Base-by-base conservation (phyloP, 805 yeast species). In the Grigorovia humatica region DNA sequence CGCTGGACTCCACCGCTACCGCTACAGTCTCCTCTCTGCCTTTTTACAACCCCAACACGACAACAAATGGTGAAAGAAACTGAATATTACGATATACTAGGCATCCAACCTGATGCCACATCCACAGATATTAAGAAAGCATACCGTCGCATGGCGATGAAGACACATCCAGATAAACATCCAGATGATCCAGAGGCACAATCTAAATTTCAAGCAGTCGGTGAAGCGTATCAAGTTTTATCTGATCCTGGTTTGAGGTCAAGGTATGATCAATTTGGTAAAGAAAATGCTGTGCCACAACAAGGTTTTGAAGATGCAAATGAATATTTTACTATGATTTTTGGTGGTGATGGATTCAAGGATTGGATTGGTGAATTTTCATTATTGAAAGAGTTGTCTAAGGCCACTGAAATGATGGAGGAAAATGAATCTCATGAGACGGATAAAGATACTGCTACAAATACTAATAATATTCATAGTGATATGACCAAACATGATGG, bases 121-220 rank as follows among this genome's bases (percentile, higher is more conserved):
- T 82, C 82, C 4, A 73, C 79, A 11, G 96, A 93, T 57, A 87
- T 93, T 68, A 93, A 93, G 69, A 88, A 88, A 66, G 96, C 97
- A 0, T 93, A 93, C 69, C 77, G 99, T 55, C 86, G 85, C 66
- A 81, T 82, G 67, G 98, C 98, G 8, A 85, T 91, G 68, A 75
- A 74, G 52, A 85, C 87, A 48, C 99, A 91, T 67, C 99, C 99
- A 1, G 99, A 93, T 67, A 93, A 93, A 72, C 88, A 91, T 63
- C 96, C 95, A n/a, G 82, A 85, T 61, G 95, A 93, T 65, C 95
- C 93, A 43, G 78, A 79, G 12, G 99, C 99, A 15, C 88, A 91
- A 13, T 80, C 78, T 48, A 82, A 84, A 60, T 93, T 93, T 69
- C 96, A 93, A 69, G 86, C 79, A 52, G 74, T 77, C 23, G 75